Conservation (phyloP, 139 green algal genomes). For the Coelastrella sp. region DNA sequence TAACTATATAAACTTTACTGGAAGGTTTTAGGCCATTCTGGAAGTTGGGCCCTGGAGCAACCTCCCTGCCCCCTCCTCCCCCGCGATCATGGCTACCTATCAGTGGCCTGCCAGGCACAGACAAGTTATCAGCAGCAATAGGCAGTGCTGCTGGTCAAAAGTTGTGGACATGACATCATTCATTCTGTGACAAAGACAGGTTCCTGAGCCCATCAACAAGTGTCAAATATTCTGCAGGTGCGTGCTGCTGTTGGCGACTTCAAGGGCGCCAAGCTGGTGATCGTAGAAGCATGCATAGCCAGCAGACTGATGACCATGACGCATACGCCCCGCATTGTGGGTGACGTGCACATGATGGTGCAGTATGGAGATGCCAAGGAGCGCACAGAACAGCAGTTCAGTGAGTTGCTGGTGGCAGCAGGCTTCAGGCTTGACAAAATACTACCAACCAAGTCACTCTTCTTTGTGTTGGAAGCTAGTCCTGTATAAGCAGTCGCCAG, state of each 20-base stretch:
- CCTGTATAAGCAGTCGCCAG: conserved; percentile 11
- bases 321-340: conserved; percentile 3
- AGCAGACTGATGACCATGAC: conserved; percentile 24
- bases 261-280: conserved; percentile 24
- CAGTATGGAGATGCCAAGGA: conserved; percentile 42
- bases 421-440: conserved; percentile 44
- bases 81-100: no score
- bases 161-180: no score
- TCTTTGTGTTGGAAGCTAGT: conserved; percentile 48
- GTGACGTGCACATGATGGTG: conserved; percentile 50
- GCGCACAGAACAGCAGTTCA: conserved; percentile 34
- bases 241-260: conserved; percentile 41
- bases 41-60: no score
- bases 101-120: no score
- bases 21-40: no score
- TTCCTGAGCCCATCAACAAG: no score
- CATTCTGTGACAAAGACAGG: no score
- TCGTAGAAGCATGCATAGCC: conserved; percentile 39
- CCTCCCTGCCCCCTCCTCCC: no score
- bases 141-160: no score
- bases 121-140: no score
- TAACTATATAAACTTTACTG: no score
- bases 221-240: neutral
- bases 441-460: conserved; percentile 44
- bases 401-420: conserved; percentile 30